Percentiles rank a stretch among this genome's conserved stretches.
Conservation (phyloP, 306 rosid genomes). For the Acacia confusa region DNA sequence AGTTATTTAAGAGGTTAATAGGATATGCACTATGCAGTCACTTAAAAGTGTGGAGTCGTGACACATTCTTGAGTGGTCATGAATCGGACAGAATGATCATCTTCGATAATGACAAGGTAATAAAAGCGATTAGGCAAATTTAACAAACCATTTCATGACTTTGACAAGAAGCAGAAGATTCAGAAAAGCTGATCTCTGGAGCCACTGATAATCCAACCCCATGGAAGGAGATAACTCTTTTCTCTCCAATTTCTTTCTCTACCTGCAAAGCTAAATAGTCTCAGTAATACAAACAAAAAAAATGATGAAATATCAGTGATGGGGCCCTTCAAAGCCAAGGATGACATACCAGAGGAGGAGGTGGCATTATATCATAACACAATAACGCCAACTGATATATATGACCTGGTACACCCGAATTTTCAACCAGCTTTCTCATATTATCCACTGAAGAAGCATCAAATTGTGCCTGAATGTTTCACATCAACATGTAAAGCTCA, state of each 20-base stretch:
- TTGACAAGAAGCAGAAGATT: background rate
- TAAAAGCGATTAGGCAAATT: background rate
- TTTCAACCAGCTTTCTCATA: background rate
- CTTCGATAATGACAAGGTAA: background rate
- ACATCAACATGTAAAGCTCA: background rate
- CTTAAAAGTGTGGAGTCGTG: background rate
- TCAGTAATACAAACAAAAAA: background rate
- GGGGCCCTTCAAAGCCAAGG: background rate
- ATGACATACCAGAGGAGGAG: background rate
- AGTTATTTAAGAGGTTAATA: background rate
- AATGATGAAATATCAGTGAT: background rate
- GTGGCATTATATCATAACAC: conserved; percentile 2
- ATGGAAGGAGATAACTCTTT: background rate
- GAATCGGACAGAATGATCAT: background rate
- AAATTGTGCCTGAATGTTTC: background rate
- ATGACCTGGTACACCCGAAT: background rate
- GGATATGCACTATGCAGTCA: background rate
- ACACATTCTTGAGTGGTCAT: background rate
- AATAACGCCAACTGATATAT: background rate
- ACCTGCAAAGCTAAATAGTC: background rate
- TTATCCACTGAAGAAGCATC: conserved; percentile 1
- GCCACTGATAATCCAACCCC: conserved; percentile 4
- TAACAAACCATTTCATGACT: background rate
- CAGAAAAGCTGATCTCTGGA: background rate
- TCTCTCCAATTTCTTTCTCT: background rate